Base-by-base conservation (phyloP, 768 basidiomycete genomes). In the Obba rivulosa region DNA sequence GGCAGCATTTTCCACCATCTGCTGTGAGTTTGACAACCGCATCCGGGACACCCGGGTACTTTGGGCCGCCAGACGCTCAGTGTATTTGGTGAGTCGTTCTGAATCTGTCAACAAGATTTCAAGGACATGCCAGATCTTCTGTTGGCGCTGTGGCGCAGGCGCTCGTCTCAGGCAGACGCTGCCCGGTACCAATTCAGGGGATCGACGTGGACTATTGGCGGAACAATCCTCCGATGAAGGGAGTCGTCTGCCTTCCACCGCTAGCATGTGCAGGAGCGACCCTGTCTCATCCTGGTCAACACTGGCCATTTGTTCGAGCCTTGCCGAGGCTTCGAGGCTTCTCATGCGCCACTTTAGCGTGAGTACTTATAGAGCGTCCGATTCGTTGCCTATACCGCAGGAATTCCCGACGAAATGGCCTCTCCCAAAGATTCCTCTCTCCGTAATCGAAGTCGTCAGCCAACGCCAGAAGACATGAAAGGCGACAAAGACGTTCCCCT, bases 401-500 rank as follows among this genome's bases (percentile, higher is more conserved):
- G 28, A 31, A 31, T 31, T 31, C 28, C 28, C 28, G 28, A 31
- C 28, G 28, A 31, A 31, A 57, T 57, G 56, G 39, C 57, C 34
- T 44, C 49, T 45, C 18, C 52, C 17, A 45, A 52, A 17, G 53
- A 49, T 39, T 41, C 51, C 13, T 46, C 47, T 41, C 55, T 62
- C 16, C 60, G 60, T 51, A 59, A 57, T 24, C 60, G 60, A 4
- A 35, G 49, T 31, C 28, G 28, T 31, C 28, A 31, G 48, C 41
- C 46, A 22, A 24, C 45, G n/a, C 48, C 53, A 7, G 48, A 54
- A 8, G 31, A 10, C 34, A 42, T 22, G 11, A 28, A 45, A 17
- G 40, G 38, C 38, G 38, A 39, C 38, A 39, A 7, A 7, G 38
- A 31, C 5, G 5, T 31, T 7, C 28, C 28, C 28, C 28, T 7